Conservation (phyloP, 805 yeast genomes). For the Wickerhamomyces sydowiorum region DNA sequence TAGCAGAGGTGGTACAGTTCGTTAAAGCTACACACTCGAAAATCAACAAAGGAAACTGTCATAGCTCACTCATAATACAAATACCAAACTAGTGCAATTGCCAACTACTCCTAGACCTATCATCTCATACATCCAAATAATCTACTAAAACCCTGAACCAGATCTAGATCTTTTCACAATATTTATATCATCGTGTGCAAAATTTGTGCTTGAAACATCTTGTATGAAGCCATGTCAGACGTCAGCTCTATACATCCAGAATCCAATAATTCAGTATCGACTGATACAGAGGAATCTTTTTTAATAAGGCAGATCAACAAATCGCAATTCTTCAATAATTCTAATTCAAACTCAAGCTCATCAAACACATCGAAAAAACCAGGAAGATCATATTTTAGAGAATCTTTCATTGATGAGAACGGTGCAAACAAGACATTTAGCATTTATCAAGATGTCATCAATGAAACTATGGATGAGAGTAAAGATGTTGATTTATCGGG, state of each 20-base stretch:
- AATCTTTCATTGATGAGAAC: conserved; percentile 19
- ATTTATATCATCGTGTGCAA: too few relatives aligned
- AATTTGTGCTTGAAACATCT: background rate
- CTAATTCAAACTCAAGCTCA: conserved; percentile 1
- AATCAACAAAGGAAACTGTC: too few relatives aligned
- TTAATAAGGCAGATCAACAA: conserved; percentile 20
- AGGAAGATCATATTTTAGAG: conserved; percentile 19
- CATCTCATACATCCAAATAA: too few relatives aligned
- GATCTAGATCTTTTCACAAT: too few relatives aligned
- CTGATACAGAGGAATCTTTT: conserved; percentile 25
- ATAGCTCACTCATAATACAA: too few relatives aligned
- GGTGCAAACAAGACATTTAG: conserved; percentile 16
- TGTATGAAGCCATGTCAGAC: background rate
- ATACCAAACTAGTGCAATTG: too few relatives aligned
- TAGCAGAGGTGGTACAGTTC: too few relatives aligned
- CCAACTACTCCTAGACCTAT: too few relatives aligned
- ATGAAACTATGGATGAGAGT: conserved; percentile 17
- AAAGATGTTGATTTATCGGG: conserved; percentile 15
- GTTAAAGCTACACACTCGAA: too few relatives aligned
- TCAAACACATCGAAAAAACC: background rate
- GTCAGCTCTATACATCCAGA: conserved; percentile 1
- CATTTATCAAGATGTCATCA: conserved; percentile 19
- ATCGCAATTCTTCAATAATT: conserved; percentile 18
- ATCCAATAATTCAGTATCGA: conserved; percentile 15
- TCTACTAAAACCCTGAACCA: too few relatives aligned